Evolutionary conservation across 2,329 filamentous ascomycete species (phyloP), one percentile per base, ranked within the genome.

Genomic region (Elsinoe australis): DNA sequence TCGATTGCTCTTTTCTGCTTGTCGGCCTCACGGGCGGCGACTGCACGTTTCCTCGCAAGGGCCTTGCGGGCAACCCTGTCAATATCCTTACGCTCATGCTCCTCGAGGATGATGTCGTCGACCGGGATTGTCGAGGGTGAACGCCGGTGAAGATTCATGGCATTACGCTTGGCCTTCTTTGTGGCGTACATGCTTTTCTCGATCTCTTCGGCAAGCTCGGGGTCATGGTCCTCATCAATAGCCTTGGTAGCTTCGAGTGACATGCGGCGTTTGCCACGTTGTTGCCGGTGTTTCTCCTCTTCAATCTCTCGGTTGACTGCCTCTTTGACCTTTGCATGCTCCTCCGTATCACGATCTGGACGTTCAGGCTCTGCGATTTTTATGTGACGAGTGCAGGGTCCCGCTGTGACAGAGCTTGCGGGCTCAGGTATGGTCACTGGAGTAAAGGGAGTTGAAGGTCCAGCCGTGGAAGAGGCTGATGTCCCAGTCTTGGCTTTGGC

Each of bases 211-310:
- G 33, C 34, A 7, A 48, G 45, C 45, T 48, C 31, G 7, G 10
- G 2, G 17, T 48, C 45, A 3, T 10, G 10, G 3, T 47, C 44
- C 7, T 28, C 45, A 12, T 29, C 14, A 19, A 28, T 22, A 17
- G 45, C 45, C 5, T 22, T 26, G 3, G 9, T 14, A 9, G 45
- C 45, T 19, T 47, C 44, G 21, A 47, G 29, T 4, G 44, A 47
- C 31, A 34, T 22, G 10, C 21, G 15, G 9, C 32, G 15, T 4
- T 10, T 12, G 2, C 18, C 3, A 19, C 14, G 7, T 35, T 7
- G 8, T n/a, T 6, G 33, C 12, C 12, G 12, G 24, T 29, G 21
- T 7, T 14, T 31, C 24, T n/a, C 8, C 3, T 5, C 18, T 32
- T 35, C 15, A 22, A 34, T n/a, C 17, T 34, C 21, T 9, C 17